Evolutionary conservation across 2,329 filamentous ascomycete genomes (phyloP), one percentile per base, ranked within the genome.

Genomic region (Monascus ruber): DNA sequence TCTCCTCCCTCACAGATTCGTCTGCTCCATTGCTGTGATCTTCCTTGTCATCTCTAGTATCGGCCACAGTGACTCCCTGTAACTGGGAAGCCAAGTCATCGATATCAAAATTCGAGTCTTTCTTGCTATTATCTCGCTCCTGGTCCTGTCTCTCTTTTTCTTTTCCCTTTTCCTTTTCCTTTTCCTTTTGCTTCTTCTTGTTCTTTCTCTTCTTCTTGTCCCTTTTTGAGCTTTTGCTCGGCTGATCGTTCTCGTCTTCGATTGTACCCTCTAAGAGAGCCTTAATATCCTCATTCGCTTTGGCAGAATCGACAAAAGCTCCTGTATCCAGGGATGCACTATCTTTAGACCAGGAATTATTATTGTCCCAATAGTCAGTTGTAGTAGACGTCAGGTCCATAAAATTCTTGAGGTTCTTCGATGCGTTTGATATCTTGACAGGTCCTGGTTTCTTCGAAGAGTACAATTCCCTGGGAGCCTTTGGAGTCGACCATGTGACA

Each of bases 251-350:
- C 44, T 70, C 69, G 29, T 71, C 68, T 33, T 71, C 68, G 42
- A 72, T 68, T 8, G 67, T 68, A 28, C 69, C 69, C 48, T 72
- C 68, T 9, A 72, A 53, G 26, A 72, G 47, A 37, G 66, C 68
- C 45, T 72, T 70, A 37, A 72, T 70, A 39, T 70, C 68, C 42
- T 72, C 69, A 36, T 66, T 69, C n/a, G 69, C 69, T 44, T 71
- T 68, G 7, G 55, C 64, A 1, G 63, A 52, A 42, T 71, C 68
- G 24, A 72, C 58, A 47, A 70, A 72, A 1, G 67, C 68, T 49
- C 70, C 68, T 7, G 72, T 67, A 47, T 79, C 76, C 10, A 67
- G 62, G 0, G 70, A 64, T 4, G 73, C 73, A 49, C 77, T 77
- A 5, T 63, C 61, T 26, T 71, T 65, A 28, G 69, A 59, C 9